Percentiles rank a stretch among this genome's conserved stretches.
Conservation (phyloP, 495 filamentous ascomycete species). For the Rhypophila decipiens region DNA sequence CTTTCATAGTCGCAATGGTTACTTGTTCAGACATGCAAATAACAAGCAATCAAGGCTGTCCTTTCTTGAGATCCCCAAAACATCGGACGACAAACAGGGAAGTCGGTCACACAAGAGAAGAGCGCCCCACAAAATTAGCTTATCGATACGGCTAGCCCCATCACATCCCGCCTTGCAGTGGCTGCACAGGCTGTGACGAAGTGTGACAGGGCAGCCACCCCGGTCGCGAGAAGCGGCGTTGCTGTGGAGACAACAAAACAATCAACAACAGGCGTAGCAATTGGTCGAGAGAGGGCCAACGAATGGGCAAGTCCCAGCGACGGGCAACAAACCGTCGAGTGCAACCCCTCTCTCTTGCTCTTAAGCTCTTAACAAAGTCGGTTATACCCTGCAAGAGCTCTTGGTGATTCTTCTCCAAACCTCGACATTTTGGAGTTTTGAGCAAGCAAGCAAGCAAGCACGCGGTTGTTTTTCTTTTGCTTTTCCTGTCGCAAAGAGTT, state of each 20-base stretch:
- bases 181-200: too few relatives aligned
- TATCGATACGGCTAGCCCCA: constrained; percentile 17
- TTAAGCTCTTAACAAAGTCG: background rate
- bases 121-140: constrained; percentile 15
- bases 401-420: background rate
- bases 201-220: constrained; percentile 3
- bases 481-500: too few relatives aligned
- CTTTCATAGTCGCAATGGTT: too few relatives aligned
- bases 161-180: too few relatives aligned
- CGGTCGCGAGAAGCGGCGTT: constrained; percentile 16
- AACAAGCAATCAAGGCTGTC: too few relatives aligned
- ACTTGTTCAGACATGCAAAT: too few relatives aligned
- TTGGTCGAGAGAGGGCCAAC: constrained; percentile 21
- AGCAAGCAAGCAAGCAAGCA: too few relatives aligned
- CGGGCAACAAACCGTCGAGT: background rate
- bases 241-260: constrained; percentile 19
- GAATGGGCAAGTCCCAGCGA: too few relatives aligned
- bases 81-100: too few relatives aligned
- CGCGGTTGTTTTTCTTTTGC: too few relatives aligned
- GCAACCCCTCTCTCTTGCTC: background rate
- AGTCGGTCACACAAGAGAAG: too few relatives aligned
- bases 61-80: too few relatives aligned
- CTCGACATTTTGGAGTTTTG: constrained; percentile 1
- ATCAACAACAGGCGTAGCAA: constrained; percentile 21
- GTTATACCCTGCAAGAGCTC: constrained; percentile 20